phyloP scores from a whole-genome alignment of 257 asterid species.

The Nicotiana noctiflora region DNA sequence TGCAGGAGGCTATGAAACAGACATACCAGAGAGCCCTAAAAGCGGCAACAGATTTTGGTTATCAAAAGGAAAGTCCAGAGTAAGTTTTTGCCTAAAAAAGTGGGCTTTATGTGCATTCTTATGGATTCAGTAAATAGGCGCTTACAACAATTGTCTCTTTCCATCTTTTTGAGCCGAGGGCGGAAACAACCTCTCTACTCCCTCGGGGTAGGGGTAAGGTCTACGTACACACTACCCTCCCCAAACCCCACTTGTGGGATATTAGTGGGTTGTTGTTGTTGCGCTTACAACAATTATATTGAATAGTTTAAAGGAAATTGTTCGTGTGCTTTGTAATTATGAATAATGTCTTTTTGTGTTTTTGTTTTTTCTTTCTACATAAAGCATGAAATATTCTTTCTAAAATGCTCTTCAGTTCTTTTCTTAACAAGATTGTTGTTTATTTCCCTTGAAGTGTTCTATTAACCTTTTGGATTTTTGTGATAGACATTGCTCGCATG shows the following conservation, averaged over 20 bases:
- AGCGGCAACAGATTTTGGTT: constrained; percentile 86
- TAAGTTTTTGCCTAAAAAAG: constrained; percentile 32
- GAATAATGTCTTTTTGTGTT: background rate
- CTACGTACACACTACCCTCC: too few species aligned
- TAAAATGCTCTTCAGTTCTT: background rate
- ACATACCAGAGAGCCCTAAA: constrained; percentile 77
- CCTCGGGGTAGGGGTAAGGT: too few species aligned
- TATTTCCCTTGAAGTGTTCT: too few species aligned
- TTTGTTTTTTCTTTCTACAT: background rate
- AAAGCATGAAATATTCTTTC: background rate
- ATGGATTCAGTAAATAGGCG: background rate
- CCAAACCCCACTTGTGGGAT: too few species aligned
- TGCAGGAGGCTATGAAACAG: constrained; percentile 94
- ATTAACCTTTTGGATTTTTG: background rate
- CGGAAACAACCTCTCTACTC: too few species aligned
- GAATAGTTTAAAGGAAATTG: background rate
- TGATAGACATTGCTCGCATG: background rate
- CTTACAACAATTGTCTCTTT: background rate
- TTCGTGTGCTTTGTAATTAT: background rate
- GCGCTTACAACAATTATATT: background rate
- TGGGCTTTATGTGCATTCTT: background rate
- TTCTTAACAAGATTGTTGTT: too few species aligned
- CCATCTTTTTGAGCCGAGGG: too few species aligned
- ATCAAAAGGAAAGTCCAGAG: constrained; percentile 96
- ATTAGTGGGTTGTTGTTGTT: too few species aligned